These are phyloP conservation scores for Colletotrichum australisinense DNA, from an alignment of 2,329 filamentous ascomycete genomes.

Conservation along the genomic window DNA sequence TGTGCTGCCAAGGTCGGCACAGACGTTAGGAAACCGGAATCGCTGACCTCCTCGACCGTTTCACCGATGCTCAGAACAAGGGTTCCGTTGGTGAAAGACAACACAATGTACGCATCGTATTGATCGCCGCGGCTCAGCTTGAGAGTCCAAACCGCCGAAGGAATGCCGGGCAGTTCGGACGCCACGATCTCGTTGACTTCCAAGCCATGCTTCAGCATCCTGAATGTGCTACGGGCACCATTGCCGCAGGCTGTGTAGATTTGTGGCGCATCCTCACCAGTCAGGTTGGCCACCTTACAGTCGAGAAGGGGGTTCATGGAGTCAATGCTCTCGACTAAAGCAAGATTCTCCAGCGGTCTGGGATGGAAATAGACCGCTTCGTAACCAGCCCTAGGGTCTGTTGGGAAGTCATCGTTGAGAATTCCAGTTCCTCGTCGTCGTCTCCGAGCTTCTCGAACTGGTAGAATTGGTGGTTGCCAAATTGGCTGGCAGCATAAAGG, in stretches of 20 bases:
- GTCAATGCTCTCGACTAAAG: conserved; percentile 84
- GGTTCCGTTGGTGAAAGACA: conserved; percentile 91
- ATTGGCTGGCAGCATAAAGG: conserved; percentile 91
- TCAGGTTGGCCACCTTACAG: conserved; percentile 91
- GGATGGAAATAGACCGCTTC: conserved; percentile 88
- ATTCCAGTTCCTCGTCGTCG: conserved; percentile 90
- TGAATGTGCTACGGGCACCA: conserved; percentile 88
- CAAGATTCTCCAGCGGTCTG: conserved; percentile 82
- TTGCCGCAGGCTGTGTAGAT: conserved; percentile 94
- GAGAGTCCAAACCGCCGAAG: conserved; percentile 94
- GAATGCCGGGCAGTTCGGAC: conserved; percentile 88
- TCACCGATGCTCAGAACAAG: conserved; percentile 95
- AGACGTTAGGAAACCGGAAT: conserved; percentile 90
- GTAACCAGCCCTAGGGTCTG: conserved; percentile 78
- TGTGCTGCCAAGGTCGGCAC: conserved; percentile 93
- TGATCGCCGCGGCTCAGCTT: conserved; percentile 85
- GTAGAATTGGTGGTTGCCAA: conserved; percentile 93
- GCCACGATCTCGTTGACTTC: conserved; percentile 97
- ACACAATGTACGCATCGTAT: conserved; percentile 94
- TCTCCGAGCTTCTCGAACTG: conserved; percentile 98
- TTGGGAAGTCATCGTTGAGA: conserved; percentile 82
- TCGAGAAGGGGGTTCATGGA: conserved; percentile 93
- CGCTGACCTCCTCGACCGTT: conserved; percentile 93
- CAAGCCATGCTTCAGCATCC: conserved; percentile 91
- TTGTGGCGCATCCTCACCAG: conserved; percentile 93